Evolutionary conservation across 78 protist species (phyloP).

Genomic region (Ministeria vibrans): DNA sequence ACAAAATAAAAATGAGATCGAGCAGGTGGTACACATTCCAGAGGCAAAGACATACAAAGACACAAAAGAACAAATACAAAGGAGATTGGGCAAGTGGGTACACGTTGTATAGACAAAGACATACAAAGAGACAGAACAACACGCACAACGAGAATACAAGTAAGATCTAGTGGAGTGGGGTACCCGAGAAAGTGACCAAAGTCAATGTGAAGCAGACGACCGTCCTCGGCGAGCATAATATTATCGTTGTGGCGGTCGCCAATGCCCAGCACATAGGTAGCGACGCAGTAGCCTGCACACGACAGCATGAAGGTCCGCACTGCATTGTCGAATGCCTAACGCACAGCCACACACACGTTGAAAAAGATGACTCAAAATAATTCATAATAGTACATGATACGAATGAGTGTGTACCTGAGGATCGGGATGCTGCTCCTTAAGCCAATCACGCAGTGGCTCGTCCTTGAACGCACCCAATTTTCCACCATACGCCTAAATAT

Average conservation of each 20-base stretch:
- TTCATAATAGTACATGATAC: too few relatives aligned
- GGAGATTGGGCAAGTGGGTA: too few relatives aligned
- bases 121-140: too few relatives aligned
- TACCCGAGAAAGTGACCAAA: constrained; percentile 83
- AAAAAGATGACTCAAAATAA: too few relatives aligned
- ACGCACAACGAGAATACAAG: too few relatives aligned
- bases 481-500: too few relatives aligned
- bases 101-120: too few relatives aligned
- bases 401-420: background rate
- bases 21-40: too few relatives aligned
- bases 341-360: constrained; percentile 24
- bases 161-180: too few relatives aligned
- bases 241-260: constrained; percentile 94
- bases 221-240: constrained; percentile 62
- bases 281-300: constrained; percentile 91
- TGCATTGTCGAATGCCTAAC: constrained; percentile 47
- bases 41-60: too few relatives aligned
- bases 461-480: constrained; percentile 60
- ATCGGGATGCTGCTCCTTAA: constrained; percentile 21
- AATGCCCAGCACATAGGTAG: constrained; percentile 91
- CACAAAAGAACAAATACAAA: too few relatives aligned
- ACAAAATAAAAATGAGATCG: too few relatives aligned
- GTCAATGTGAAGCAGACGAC: constrained; percentile 81
- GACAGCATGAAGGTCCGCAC: constrained; percentile 70
- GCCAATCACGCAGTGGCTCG: constrained; percentile 57